phyloP scores from a whole-genome alignment of 139 green algal species.

The Zygnema circumcarinatum region DNA sequence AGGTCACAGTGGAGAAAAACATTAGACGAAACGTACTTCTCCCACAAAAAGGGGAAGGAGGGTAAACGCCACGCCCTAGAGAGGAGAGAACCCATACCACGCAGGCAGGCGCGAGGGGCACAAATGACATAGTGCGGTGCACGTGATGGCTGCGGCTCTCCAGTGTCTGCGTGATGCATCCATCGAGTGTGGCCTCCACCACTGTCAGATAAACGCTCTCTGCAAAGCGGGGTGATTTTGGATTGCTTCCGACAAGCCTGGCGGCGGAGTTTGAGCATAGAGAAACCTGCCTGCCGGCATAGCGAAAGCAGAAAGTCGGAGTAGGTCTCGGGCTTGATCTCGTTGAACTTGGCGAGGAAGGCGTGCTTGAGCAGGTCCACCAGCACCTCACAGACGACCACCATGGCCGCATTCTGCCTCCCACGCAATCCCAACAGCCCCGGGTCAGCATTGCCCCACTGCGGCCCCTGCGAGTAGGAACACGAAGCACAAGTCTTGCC shows the following conservation, averaged over 20 bases:
- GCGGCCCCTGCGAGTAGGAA: too few species aligned
- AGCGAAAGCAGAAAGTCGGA: constrained; percentile 61
- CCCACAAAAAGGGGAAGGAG: too few species aligned
- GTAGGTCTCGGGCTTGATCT: constrained; percentile 65
- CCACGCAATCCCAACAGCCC: too few species aligned
- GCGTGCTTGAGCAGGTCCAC: constrained; percentile 70
- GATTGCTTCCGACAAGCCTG: background rate
- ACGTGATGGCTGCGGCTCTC: constrained; percentile 29
- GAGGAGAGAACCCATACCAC: too few species aligned
- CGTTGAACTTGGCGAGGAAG: constrained; percentile 70
- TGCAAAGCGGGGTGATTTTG: background rate
- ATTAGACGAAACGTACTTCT: too few species aligned
- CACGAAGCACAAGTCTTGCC: too few species aligned
- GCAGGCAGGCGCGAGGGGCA: constrained; percentile 48
- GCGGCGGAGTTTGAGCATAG: background rate
- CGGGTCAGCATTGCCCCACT: too few species aligned
- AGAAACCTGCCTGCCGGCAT: constrained; percentile 53
- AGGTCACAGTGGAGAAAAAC: too few species aligned
- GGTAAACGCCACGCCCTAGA: too few species aligned
- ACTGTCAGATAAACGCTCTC: background rate
- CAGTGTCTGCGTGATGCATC: too few species aligned
- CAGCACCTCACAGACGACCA: constrained; percentile 62
- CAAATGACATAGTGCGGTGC: constrained; percentile 47
- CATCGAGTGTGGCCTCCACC: background rate
- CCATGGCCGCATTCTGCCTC: constrained; percentile 46